These are phyloP conservation scores for Musa schizocarpa DNA, from an alignment of 176 grass and related monocot species.

Conservation along the genomic window DNA sequence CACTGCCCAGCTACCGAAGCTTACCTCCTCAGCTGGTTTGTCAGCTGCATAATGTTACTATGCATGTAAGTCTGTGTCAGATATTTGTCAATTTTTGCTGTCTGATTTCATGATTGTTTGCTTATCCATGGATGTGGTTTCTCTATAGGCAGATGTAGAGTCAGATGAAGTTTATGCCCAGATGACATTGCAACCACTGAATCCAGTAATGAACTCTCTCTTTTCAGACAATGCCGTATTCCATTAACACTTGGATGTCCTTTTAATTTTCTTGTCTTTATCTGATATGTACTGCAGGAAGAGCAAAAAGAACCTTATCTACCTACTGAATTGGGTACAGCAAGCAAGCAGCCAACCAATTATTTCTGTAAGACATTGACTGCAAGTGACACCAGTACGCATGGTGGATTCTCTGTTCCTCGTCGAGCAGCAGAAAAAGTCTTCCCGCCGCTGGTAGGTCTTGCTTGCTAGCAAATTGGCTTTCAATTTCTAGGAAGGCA, in stretches of 20 bases:
- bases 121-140: background rate
- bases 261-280: background rate
- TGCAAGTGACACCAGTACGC: constrained; percentile 91
- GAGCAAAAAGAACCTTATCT: constrained; percentile 97
- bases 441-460: constrained; percentile 83
- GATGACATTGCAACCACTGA: constrained; percentile 91
- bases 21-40: constrained; percentile 89
- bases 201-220: constrained; percentile 45
- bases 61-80: constrained; percentile 60
- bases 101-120: background rate
- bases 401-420: constrained; percentile 97
- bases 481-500: constrained; percentile 1
- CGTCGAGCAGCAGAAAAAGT: constrained; percentile 97
- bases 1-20: constrained; percentile 83
- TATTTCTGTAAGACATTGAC: constrained; percentile 99
- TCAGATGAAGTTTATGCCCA: constrained; percentile 96
- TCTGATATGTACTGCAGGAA: constrained; percentile 50
- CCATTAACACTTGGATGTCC: background rate
- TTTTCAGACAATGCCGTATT: constrained; percentile 5
- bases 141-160: constrained; percentile 76
- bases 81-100: background rate
- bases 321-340: constrained; percentile 65
- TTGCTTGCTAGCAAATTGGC: background rate
- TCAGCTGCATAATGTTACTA: constrained; percentile 94
- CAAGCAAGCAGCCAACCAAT: constrained; percentile 93